Base-by-base conservation (phyloP, 192 early-diverging fungal genomes). In the Oehlia diaphana region DNA sequence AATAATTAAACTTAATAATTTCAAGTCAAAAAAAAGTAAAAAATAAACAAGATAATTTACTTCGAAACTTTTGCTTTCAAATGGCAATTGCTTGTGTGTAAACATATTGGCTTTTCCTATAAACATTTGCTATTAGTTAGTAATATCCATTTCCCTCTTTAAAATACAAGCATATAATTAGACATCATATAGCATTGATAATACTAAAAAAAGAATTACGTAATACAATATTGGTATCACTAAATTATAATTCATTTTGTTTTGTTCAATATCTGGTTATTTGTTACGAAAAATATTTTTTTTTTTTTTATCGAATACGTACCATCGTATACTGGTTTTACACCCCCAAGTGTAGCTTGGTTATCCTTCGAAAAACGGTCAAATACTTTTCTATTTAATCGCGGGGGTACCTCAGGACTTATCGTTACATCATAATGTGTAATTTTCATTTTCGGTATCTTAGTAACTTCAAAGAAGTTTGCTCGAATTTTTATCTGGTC, bases 391-490 rank as follows among this genome's bases (percentile, higher is more conserved):
- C 92, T 74, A 80, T 92, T 91, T 33, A 95, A 91, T 0, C 89
- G 89, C 8, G 92, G 90, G 13, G 95, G 93, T 16, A 94, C 92
- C 47, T 93, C 91, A 14, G 95, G 93, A 6, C 78, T 79, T 35
- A 98, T 89, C 3, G 84, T 87, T 10, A 98, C 86, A 80, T 95
- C 94, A 84, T 96, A 98, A 76, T 97, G 97, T 83, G 92, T 87
- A 39, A 98, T 90, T 1, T 85, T 87, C 1, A 77, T 82, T 26
- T 88, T 80, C 7, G 91, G 90, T 21, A 93, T 88, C 63, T 88
- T 84, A 44, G 69, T 82, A n/a, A 98, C 80, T 71, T 92, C 90
- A 83, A 95, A 94, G 80, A 94, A 94, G 89, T 98, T 98, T 16
- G 87, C 83, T 0, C 82, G 63, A 3, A 94, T 86, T 13, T 78